phyloP scores from a whole-genome alignment of 1,284 basidiomycete species.

The Malassezia japonica region DNA sequence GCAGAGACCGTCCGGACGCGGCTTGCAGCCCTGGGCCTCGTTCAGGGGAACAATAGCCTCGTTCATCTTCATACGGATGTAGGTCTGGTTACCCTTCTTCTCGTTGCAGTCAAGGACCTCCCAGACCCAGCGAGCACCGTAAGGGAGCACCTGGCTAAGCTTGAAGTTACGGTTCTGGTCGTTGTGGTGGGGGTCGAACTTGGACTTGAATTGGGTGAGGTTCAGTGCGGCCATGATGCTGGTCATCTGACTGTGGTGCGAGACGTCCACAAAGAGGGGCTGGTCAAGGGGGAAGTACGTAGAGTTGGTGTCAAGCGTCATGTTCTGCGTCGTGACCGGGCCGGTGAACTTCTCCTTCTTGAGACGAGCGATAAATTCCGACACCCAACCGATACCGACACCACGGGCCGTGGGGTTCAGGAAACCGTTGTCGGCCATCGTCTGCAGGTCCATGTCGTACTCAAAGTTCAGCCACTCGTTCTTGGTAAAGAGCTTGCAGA shows the following conservation, averaged over 20 bases:
- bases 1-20: conserved; percentile 67
- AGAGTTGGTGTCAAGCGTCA: conserved; percentile 26
- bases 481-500: conserved; percentile 77
- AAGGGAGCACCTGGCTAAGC: conserved; percentile 28
- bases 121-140: conserved; percentile 27
- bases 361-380: conserved; percentile 42
- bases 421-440: conserved; percentile 57
- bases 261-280: conserved; percentile 37
- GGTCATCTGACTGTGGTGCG: conserved; percentile 36
- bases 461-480: conserved; percentile 75
- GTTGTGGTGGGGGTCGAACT: conserved; percentile 21
- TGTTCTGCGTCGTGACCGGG: conserved; percentile 31
- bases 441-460: conserved; percentile 54
- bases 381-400: conserved; percentile 70
- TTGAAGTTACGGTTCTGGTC: conserved; percentile 26
- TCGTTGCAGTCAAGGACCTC: conserved; percentile 28
- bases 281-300: conserved; percentile 42
- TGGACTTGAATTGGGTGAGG: conserved; percentile 31
- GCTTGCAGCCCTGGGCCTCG: conserved; percentile 59
- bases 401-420: conserved; percentile 70
- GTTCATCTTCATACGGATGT: conserved; percentile 72
- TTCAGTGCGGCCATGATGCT: conserved; percentile 38
- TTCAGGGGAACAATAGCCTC: conserved; percentile 57
- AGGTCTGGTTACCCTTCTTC: conserved; percentile 48
- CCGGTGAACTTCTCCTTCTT: conserved; percentile 22